A percentile compares a stretch with the other conserved stretches of the same genome.
Evolutionary conservation across 75 land plant genomes (phyloP).

Genomic region (Cupressus sempervirens): DNA sequence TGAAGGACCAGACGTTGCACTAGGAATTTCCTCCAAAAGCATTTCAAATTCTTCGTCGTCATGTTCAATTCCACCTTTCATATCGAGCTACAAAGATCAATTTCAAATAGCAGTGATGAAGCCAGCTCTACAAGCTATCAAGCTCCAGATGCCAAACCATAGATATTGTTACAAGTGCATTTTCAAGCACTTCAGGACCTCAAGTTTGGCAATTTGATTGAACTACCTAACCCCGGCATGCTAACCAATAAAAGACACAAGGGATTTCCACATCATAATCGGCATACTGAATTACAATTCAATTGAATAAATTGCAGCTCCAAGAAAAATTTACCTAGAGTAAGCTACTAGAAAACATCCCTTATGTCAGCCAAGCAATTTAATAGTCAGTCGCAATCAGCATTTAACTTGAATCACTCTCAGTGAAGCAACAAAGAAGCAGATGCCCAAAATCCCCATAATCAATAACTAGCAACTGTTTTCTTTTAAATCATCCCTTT

Average conservation of each 20-base stretch:
- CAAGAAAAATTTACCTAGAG: background rate
- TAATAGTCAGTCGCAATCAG: background rate
- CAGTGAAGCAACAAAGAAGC: background rate
- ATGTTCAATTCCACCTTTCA: slow-evolving; percentile 26
- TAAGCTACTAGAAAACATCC: background rate
- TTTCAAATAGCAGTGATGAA: background rate
- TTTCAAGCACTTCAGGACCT: background rate
- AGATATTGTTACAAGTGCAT: background rate
- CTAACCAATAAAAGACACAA: slow-evolving; percentile 4
- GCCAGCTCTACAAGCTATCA: slow-evolving; percentile 17
- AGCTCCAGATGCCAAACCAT: background rate
- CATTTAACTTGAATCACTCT: background rate
- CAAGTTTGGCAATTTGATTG: background rate
- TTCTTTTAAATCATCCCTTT: background rate
- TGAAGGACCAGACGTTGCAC: slow-evolving; percentile 29
- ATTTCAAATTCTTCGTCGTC: slow-evolving; percentile 51
- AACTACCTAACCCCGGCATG: background rate
- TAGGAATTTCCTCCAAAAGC: slow-evolving; percentile 46
- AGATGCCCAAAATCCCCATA: background rate
- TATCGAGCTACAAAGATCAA: background rate
- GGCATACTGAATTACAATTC: background rate
- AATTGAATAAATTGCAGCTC: background rate
- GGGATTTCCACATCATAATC: background rate
- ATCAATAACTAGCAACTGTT: background rate
- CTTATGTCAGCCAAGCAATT: background rate